Evolutionary conservation across 345 rosid species (phyloP).

Genomic region (Acer saccharum): DNA sequence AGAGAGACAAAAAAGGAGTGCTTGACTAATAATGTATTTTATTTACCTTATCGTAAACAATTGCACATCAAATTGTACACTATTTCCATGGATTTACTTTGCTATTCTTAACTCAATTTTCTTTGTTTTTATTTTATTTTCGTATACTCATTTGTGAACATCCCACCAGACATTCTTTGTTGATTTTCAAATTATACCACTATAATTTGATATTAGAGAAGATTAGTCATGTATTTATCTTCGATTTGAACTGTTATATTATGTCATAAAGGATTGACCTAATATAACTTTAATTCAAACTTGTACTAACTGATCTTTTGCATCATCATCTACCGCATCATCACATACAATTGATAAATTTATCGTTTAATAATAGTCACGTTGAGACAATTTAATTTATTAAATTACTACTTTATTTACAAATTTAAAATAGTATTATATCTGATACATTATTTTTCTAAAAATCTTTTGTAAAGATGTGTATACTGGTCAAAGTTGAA

Average conservation of each 20-base stretch:
- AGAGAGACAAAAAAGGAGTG: too few relatives aligned
- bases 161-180: neutral
- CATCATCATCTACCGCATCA: neutral
- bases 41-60: neutral
- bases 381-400: too few relatives aligned
- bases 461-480: neutral
- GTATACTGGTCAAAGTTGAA: neutral
- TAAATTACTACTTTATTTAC: too few relatives aligned
- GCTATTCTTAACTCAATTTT: neutral
- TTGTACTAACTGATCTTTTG: neutral
- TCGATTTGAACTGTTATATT: neutral
- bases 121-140: neutral
- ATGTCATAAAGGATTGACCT: neutral
- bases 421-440: too few relatives aligned
- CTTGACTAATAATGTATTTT: neutral
- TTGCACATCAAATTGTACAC: neutral
- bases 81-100: neutral
- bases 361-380: too few relatives aligned
- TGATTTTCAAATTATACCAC: neutral
- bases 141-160: neutral
- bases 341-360: too few relatives aligned
- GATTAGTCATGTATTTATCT: neutral
- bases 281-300: neutral
- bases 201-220: neutral
- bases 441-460: neutral